Evolutionary conservation across 2,329 filamentous ascomycete genomes (phyloP).

Genomic region (Cryphonectria carpinicola): DNA sequence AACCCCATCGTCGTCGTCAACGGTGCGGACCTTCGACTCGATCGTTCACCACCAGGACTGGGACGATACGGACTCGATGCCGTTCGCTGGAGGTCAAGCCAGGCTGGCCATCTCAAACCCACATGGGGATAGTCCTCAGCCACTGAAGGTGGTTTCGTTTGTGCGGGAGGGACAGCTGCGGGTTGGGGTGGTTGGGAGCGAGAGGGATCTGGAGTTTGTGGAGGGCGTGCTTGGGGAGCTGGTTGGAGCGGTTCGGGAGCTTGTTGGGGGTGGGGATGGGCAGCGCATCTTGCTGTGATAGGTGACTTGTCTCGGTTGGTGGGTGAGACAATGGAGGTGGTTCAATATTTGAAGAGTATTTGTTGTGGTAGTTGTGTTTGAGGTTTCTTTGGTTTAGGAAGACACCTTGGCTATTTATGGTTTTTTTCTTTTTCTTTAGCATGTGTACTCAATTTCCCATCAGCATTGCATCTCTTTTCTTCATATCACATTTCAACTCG

Average conservation of each 20-base stretch:
- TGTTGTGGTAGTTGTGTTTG: neutral
- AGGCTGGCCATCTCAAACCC: constrained; percentile 41
- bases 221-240: constrained; percentile 41
- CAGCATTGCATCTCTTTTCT: neutral
- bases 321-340: neutral
- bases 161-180: constrained; percentile 43
- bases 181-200: constrained; percentile 50
- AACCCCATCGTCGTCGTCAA: constrained; percentile 33
- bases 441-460: neutral
- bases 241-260: constrained; percentile 28
- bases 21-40: constrained; percentile 37
- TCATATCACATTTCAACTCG: neutral
- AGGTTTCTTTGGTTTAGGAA: neutral
- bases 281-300: neutral
- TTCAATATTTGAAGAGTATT: neutral
- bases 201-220: constrained; percentile 43
- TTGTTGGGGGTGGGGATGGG: neutral
- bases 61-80: constrained; percentile 47
- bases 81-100: constrained; percentile 40
- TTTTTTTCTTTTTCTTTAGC: too few species aligned
- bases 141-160: constrained; percentile 51
- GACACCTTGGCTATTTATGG: neutral
- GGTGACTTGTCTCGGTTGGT: neutral
- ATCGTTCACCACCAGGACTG: constrained; percentile 45
- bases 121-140: constrained; percentile 44